Evolutionary conservation across 129 eudicot species (phyloP).

Genomic region (Ambrosia artemisiifolia): DNA sequence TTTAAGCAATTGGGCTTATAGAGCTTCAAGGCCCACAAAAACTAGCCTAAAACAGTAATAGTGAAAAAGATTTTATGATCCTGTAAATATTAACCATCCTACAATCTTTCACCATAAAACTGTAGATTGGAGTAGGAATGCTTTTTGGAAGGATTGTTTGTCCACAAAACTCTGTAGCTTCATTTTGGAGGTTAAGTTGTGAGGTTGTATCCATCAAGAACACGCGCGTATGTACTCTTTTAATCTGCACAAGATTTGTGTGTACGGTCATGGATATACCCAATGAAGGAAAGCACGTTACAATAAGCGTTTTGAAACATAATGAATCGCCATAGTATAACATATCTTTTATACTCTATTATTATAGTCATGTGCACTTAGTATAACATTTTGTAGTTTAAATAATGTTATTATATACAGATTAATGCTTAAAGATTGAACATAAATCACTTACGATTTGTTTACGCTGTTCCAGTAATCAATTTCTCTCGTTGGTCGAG

Average conservation of each 20-base stretch:
- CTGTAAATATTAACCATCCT: conserved; percentile 13
- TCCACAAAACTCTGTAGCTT: conserved; percentile 35
- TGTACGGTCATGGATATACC: conserved; percentile 15
- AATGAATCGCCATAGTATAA: no score
- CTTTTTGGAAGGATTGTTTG: not conserved
- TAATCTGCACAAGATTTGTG: conserved; percentile 32
- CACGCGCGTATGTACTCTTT: conserved; percentile 15
- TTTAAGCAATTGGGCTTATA: conserved; percentile 12
- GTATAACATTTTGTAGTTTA: not conserved
- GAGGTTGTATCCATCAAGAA: conserved; percentile 14
- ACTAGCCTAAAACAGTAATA: conserved; percentile 1
- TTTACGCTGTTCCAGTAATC: conserved; percentile 92
- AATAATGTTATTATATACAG: not conserved
- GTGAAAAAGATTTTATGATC: not conserved
- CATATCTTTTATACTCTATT: no score
- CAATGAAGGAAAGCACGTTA: not conserved
- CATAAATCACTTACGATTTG: conserved; percentile 39
- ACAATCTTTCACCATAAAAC: conserved; percentile 20
- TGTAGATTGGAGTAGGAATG: conserved; percentile 22
- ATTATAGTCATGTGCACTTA: not conserved
- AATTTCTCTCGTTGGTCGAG: conserved; percentile 79
- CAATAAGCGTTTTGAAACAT: no score
- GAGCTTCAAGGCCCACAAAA: conserved; percentile 14
- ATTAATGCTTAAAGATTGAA: not conserved
- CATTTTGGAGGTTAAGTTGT: conserved; percentile 20